Evolutionary conservation across 192 early-diverging fungal genomes (phyloP).

Genomic region (Entomortierella chlamydospora): DNA sequence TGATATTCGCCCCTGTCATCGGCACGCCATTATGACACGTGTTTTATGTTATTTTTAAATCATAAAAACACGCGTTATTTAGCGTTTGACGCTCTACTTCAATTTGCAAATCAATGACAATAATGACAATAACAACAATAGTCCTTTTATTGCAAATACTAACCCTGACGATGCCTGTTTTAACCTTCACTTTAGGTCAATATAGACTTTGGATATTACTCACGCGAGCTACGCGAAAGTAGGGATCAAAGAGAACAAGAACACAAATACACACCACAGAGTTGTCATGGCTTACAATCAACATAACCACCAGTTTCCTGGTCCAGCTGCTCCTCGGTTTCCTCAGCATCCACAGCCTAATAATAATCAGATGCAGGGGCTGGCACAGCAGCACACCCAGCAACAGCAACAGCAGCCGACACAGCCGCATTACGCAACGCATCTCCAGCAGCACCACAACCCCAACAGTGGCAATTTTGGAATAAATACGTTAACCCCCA

Average conservation of each 20-base stretch:
- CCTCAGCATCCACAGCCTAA: conserved; percentile 34
- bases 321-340: conserved; percentile 38
- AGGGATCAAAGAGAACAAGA: neutral
- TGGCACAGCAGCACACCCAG: conserved; percentile 27
- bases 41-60: conserved; percentile 17
- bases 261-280: neutral
- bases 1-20: no score
- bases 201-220: neutral
- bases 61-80: neutral
- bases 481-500: conserved; percentile 13
- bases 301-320: conserved; percentile 46
- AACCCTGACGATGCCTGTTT: neutral
- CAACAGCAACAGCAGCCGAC: conserved; percentile 20
- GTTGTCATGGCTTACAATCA: conserved; percentile 36
- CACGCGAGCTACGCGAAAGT: no score
- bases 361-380: conserved; percentile 36
- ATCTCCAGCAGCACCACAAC: conserved; percentile 40
- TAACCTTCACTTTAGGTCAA: neutral
- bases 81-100: neutral
- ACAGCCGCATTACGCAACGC: conserved; percentile 36
- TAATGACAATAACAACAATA: no score
- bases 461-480: conserved; percentile 30
- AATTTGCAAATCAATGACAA: no score
- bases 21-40: conserved; percentile 16
- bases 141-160: neutral